A percentile compares a stretch with the other conserved stretches of the same genome.
Evolutionary conservation across 495 filamentous ascomycete species (phyloP).

Genomic region (Talaromyces thailandensis): DNA sequence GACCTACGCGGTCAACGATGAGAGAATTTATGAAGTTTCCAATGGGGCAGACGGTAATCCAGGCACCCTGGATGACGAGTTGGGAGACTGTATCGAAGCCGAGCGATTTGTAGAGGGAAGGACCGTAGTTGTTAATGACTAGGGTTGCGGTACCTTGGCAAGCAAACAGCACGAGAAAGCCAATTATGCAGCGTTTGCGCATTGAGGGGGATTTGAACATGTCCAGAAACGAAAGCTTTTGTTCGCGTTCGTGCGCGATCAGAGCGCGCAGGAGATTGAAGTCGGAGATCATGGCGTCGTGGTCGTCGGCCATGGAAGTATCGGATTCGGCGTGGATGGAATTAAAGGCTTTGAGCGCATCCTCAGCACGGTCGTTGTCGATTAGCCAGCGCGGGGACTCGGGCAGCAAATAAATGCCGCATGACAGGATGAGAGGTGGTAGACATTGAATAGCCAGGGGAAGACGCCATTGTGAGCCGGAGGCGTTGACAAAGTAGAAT

Average conservation of each 20-base stretch:
- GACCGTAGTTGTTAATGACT: constrained; percentile 15
- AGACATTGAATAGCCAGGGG: constrained; percentile 41
- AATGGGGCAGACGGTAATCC: constrained; percentile 1
- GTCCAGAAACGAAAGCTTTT: constrained; percentile 55
- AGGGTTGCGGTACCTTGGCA: constrained; percentile 30
- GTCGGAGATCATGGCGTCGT: constrained; percentile 47
- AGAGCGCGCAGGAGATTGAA: constrained; percentile 43
- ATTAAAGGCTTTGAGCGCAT: constrained; percentile 42
- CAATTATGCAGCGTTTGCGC: constrained; percentile 14
- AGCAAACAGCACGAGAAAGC: constrained; percentile 3
- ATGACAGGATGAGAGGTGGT: constrained; percentile 46
- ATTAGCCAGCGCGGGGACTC: constrained; percentile 48
- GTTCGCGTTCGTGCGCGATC: constrained; percentile 52
- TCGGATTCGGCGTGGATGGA: constrained; percentile 51
- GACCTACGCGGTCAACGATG: constrained; percentile 42
- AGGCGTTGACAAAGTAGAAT: constrained; percentile 12
- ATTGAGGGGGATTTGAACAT: constrained; percentile 68
- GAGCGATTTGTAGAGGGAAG: constrained; percentile 4
- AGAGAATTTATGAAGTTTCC: constrained; percentile 39
- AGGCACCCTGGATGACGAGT: background rate
- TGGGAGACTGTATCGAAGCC: constrained; percentile 5
- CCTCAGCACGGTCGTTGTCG: constrained; percentile 37
- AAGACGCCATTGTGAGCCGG: constrained; percentile 19
- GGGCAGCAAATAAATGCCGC: constrained; percentile 43
- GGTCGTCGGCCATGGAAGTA: constrained; percentile 53